Conservation (phyloP, 2,329 filamentous ascomycete species). For the Pseudocercospora fuligena region DNA sequence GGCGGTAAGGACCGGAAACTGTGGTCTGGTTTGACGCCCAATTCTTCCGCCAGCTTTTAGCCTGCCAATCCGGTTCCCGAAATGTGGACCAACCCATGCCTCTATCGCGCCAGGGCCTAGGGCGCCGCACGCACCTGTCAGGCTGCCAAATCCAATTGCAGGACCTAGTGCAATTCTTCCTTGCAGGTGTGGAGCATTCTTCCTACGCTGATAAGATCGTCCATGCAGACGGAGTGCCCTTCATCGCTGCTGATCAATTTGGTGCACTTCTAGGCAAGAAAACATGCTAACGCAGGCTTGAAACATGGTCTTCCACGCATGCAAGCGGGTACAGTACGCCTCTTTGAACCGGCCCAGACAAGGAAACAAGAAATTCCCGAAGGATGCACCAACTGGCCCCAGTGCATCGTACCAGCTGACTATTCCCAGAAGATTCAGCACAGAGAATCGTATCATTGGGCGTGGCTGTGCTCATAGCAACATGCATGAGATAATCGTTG, state of each 20-base stretch:
- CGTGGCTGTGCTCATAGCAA: slow-evolving; percentile 3
- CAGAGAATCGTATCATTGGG: neutral
- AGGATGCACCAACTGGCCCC: slow-evolving; percentile 19
- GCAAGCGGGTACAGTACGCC: slow-evolving; percentile 11
- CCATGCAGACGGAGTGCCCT: slow-evolving; percentile 3
- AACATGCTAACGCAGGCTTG: slow-evolving; percentile 20
- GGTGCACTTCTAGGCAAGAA: slow-evolving; percentile 12
- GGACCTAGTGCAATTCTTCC: slow-evolving; percentile 21
- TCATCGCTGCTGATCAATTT: slow-evolving; percentile 5
- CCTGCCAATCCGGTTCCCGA: slow-evolving; percentile 19
- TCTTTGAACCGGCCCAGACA: slow-evolving; percentile 12
- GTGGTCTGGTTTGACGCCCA: slow-evolving; percentile 20
- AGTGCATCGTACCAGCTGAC: neutral
- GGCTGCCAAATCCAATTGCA: slow-evolving; percentile 15
- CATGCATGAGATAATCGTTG: slow-evolving; percentile 19
- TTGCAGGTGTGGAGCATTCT: slow-evolving; percentile 24
- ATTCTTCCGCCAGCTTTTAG: slow-evolving; percentile 18
- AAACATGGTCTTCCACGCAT: slow-evolving; percentile 26
- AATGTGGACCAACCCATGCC: slow-evolving; percentile 20
- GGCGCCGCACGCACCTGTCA: slow-evolving; percentile 19
- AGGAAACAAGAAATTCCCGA: slow-evolving; percentile 15
- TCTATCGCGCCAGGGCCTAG: slow-evolving; percentile 9
- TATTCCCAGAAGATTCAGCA: neutral
- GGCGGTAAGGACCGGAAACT: slow-evolving; percentile 21
- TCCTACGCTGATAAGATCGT: slow-evolving; percentile 14